These are phyloP conservation scores for Pleoardoris graminearum DNA, from an alignment of 2,329 filamentous ascomycete species.

Conservation along the genomic window DNA sequence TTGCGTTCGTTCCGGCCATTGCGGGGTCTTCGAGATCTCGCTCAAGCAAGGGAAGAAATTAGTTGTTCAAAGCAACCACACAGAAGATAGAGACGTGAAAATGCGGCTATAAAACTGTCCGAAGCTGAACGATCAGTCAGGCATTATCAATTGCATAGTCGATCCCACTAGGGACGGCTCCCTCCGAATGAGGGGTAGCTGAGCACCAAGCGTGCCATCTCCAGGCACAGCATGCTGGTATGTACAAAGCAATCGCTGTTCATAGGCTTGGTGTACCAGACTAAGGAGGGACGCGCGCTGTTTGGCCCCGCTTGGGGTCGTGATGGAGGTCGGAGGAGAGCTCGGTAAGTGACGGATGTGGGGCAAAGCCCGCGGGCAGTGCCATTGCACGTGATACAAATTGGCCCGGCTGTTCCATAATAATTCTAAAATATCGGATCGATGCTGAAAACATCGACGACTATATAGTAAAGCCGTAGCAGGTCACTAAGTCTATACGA, in stretches of 20 bases:
- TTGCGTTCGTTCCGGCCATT: slow-evolving; percentile 6
- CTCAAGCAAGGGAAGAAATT: too few species aligned
- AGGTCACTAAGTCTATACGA: too few species aligned
- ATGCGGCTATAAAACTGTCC: not conserved
- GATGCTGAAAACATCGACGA: too few species aligned
- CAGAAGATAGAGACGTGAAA: not conserved
- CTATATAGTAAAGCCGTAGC: too few species aligned
- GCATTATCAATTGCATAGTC: not conserved
- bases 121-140: not conserved
- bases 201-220: too few species aligned
- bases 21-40: not conserved
- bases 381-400: too few species aligned
- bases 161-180: not conserved
- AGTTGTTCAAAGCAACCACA: not conserved
- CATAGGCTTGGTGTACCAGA: not conserved
- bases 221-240: not conserved
- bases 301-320: slow-evolving; percentile 3
- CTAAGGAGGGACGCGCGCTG: slow-evolving; percentile 1
- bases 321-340: not conserved
- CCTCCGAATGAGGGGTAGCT: slow-evolving; percentile 7
- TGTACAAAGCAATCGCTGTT: not conserved
- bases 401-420: too few species aligned
- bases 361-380: not conserved
- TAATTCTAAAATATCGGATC: too few species aligned
- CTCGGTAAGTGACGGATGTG: slow-evolving; percentile 3